Base-by-base conservation (phyloP, 768 basidiomycete species). In the Russula sp. region DNA sequence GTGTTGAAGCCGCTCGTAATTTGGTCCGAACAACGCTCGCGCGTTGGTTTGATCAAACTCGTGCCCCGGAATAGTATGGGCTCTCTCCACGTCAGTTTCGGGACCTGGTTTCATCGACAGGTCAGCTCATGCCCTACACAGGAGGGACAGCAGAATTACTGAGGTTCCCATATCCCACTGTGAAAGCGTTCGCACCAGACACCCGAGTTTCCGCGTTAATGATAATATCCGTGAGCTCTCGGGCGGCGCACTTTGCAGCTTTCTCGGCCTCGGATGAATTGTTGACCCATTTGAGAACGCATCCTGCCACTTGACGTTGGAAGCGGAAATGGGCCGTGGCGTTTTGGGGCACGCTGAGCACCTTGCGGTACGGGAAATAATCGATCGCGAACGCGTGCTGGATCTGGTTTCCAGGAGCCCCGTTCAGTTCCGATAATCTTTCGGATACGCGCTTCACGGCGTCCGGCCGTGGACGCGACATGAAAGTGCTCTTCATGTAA, bases 291-390 rank as follows among this genome's bases (percentile, higher is more conserved):
- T 51, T 55, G 4, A 64, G 0, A 18, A 4, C 13, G 40, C 48
- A 50, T 4, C 34, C 58, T 11, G 47, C 44, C 48, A 22, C 5
- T 27, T 27, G 27, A 27, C 27, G 22, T 1, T 0, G 8, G 71
- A 71, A 16, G 57, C 82, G 76, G 31, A 73, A 73, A 71, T 78
- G 81, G 6, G 81, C 77, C 2, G 78, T 79, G 32, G 77, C 70
- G 59, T 71, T 69, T 42, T 58, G 45, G 7, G 69, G 57, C 8
- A 73, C 61, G 34, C 65, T 44, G 58, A 67, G 71, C 48, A 80
- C 70, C 48, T 78, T 78, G 14, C 62, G 61, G 2, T n/a, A 77
- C 73, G 14, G 79, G 74, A 55, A 78, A 66, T 77, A 82, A 64
- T 84, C 80, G 64, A 76, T 76, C 18, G 79, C 37, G 22, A 68